phyloP scores from a whole-genome alignment of 306 rosid species.

The Casuarina cunninghamiana region DNA sequence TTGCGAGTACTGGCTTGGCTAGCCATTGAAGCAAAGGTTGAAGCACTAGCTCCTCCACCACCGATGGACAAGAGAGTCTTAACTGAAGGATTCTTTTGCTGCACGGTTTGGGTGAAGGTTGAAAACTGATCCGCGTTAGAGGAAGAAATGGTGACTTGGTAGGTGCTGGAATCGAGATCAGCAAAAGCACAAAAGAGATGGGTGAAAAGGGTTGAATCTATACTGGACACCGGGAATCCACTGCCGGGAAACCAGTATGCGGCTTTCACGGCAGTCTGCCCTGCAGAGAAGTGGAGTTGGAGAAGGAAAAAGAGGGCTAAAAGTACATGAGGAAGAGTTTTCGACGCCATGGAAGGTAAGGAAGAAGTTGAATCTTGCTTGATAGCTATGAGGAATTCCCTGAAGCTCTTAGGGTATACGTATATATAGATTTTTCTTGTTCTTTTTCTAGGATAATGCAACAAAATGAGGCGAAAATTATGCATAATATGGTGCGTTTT shows the following conservation, averaged over 20 bases:
- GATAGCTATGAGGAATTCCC: neutral
- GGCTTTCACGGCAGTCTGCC: constrained; percentile 26
- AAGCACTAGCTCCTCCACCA: constrained; percentile 29
- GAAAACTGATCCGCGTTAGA: constrained; percentile 33
- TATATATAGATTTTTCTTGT: neutral
- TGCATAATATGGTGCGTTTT: neutral
- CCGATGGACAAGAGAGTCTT: constrained; percentile 51
- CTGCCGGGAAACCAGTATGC: constrained; percentile 46
- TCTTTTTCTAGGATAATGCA: too few relatives aligned
- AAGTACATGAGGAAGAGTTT: constrained; percentile 14
- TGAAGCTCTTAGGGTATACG: neutral
- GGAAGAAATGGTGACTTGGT: constrained; percentile 35
- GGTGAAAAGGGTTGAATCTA: constrained; percentile 53
- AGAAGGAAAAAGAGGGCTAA: constrained; percentile 22
- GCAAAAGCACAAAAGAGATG: constrained; percentile 69
- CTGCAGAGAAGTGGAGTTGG: constrained; percentile 30
- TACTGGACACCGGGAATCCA: constrained; percentile 38
- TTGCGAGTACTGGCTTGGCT: constrained; percentile 29
- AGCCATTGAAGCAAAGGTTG: constrained; percentile 41
- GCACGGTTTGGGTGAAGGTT: constrained; percentile 41
- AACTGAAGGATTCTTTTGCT: constrained; percentile 36
- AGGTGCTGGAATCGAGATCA: constrained; percentile 28
- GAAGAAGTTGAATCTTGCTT: neutral
- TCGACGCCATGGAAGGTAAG: constrained; percentile 39
- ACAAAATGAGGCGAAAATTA: neutral